Base-by-base conservation (phyloP, 2,329 filamentous ascomycete species). In the Penicillium palitans region DNA sequence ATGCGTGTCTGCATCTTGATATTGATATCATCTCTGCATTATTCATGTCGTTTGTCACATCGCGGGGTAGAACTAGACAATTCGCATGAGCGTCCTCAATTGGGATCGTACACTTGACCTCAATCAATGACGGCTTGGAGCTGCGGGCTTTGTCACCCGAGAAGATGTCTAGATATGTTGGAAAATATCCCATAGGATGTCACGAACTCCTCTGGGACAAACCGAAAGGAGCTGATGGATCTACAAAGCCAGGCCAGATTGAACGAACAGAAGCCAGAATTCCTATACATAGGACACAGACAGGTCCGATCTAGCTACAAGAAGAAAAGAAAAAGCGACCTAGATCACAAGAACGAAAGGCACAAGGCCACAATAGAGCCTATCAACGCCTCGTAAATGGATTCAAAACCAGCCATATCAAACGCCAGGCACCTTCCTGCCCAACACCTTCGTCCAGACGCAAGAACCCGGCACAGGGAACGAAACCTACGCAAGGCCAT, bases 351-450 rank as follows among this genome's bases (percentile, higher is more conserved):
- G 45, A 58, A 58, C 56, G 40, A 55, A 58, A 58, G 52, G 52
- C 56, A 48, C 50, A 29, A 54, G 50, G 50, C 55, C 50, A 35
- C 31, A 37, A 44, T 47, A 54, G 50, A 54, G 42, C 50, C 50
- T 54, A 39, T 54, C 37, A 65, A 66, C 60, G 65, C 67, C 63
- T 63, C 48, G 55, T 35, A 65, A 58, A 62, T 65, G 62, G 52
- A 64, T 66, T 71, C 61, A 68, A 59, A 69, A 68, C 62, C 67
- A 64, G 61, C 67, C 66, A 64, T 61, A 64, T 60, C 41, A 55
- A 62, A 46, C 72, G 69, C 71, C 70, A 58, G 65, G 69, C 70
- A 71, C 71, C 71, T 62, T 61, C 62, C 61, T 61, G 55, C 57
- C 62, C 58, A 67, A 67, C 64, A 68, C 66, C 68, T 61, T 65